A percentile compares a stretch with the other conserved stretches of the same genome.
Evolutionary conservation across 441 rosid species (phyloP).

Genomic region (Codiaeum variegatum): DNA sequence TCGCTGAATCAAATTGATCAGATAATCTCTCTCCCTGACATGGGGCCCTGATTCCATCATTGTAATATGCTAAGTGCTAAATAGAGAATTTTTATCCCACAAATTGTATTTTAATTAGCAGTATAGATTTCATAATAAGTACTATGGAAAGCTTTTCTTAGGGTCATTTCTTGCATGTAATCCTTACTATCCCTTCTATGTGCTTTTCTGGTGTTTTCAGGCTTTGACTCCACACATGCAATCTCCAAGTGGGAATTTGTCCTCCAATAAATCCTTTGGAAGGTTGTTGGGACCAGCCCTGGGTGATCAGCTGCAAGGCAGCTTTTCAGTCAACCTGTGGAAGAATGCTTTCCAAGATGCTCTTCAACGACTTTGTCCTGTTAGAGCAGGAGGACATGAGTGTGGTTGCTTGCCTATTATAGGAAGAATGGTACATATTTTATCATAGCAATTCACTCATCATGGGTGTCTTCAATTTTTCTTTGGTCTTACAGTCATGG

Average conservation of each 20-base stretch:
- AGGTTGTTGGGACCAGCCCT: conserved; percentile 63
- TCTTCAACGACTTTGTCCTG: conserved; percentile 62
- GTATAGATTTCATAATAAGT: background rate
- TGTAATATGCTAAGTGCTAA: background rate
- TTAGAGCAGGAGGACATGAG: conserved; percentile 71
- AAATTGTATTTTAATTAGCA: background rate
- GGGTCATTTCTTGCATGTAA: background rate
- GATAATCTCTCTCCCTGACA: background rate
- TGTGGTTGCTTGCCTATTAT: conserved; percentile 83
- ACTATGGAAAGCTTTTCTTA: background rate
- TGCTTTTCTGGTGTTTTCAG: conserved; percentile 28
- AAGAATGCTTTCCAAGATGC: conserved; percentile 70
- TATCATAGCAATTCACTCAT: background rate
- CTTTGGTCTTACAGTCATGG: background rate
- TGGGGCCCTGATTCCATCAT: background rate
- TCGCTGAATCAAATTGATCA: background rate
- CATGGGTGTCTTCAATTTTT: background rate
- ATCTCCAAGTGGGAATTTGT: conserved; percentile 37
- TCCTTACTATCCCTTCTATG: background rate
- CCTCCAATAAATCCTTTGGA: conserved; percentile 37
- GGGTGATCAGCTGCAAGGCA: conserved; percentile 66
- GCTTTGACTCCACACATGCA: conserved; percentile 84
- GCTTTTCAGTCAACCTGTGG: conserved; percentile 69
- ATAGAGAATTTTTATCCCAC: background rate
- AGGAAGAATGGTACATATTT: conserved; percentile 52